These are phyloP conservation scores for Niebla homalea DNA, from an alignment of 495 filamentous ascomycete genomes.

Conservation along the genomic window DNA sequence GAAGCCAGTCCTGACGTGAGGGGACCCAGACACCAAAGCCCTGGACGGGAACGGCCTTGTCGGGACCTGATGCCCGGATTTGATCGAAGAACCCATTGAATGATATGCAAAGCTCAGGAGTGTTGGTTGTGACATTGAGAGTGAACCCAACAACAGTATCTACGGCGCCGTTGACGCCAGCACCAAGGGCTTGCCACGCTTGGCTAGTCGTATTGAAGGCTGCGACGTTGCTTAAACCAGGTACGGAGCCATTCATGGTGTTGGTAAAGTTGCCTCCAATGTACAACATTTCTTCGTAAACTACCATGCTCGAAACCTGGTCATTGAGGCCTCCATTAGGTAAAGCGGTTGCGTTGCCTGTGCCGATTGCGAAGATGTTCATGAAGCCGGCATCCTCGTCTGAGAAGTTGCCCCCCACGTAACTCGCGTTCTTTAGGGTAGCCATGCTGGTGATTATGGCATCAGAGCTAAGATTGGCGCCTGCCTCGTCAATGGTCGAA, in stretches of 20 bases:
- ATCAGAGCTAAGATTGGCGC: slow-evolving; percentile 45
- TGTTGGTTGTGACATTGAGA: slow-evolving; percentile 63
- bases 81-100: slow-evolving; percentile 70
- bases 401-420: slow-evolving; percentile 77
- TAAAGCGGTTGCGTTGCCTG: slow-evolving; percentile 45
- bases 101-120: slow-evolving; percentile 59
- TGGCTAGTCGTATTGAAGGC: slow-evolving; percentile 56
- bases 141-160: slow-evolving; percentile 55
- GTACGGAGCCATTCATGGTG: slow-evolving; percentile 44
- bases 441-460: slow-evolving; percentile 55
- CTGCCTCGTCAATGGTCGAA: slow-evolving; percentile 63
- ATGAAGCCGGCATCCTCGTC: slow-evolving; percentile 33
- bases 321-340: slow-evolving; percentile 68
- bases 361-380: slow-evolving; percentile 66
- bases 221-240: slow-evolving; percentile 59
- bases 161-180: slow-evolving; percentile 75
- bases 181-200: slow-evolving; percentile 67
- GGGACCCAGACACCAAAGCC: slow-evolving; percentile 95
- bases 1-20: slow-evolving; percentile 74
- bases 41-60: slow-evolving; percentile 42
- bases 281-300: slow-evolving; percentile 53
- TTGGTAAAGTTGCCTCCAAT: slow-evolving; percentile 78
- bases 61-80: slow-evolving; percentile 51
- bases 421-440: slow-evolving; percentile 46
- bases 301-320: slow-evolving; percentile 56